Evolutionary conservation across 1,284 basidiomycete genomes (phyloP), one percentile per base, ranked within the genome.

Genomic region (Pyrrhoderma noxium): DNA sequence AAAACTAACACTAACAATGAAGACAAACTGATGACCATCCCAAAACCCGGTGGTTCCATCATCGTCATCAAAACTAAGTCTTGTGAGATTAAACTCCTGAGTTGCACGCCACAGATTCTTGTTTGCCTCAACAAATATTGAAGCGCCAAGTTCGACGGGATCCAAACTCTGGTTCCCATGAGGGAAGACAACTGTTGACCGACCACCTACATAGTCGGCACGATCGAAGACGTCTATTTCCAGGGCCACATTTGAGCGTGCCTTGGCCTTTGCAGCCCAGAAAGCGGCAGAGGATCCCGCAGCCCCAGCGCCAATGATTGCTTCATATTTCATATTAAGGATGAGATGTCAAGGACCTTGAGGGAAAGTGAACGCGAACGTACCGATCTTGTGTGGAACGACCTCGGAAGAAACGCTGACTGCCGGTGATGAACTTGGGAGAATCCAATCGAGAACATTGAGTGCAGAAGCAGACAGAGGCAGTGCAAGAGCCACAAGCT

Each of bases 281-380:
- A 90, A 93, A 1, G 93, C 89, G 8, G 92, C 88, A 9, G 87
- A 83, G 8, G 80, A 81, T 2, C 93, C 93, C 7, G 77, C 88
- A 7, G 93, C 89, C 18, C 93, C 93, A 0, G 92, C 90, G 35
- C 93, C 93, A 40, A 95, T 79, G 60, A 95, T 82, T 5, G 92
- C 92, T 31, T 31, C 7, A 31, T 31, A 11, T 31, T 11, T 5
- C 11, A 5, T 31, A 11, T 11, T n/a, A 11, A 31, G 27, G 11
- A 31, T 5, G 27, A 5, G 5, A 11, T 31, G 27, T 31, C 27
- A 31, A 31, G 5, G 11, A 31, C 27, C 7, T 5, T 31, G 27
- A 31, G 11, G 11, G 11, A 11, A 31, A 11, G 11, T 31, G 27
- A 11, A 11, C 27, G 11, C 5, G 27, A 5, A 31, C 27, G 27